Base-by-base conservation (phyloP, 371 early-diverging fungal genomes). In the Syncephalastrum sp. region DNA sequence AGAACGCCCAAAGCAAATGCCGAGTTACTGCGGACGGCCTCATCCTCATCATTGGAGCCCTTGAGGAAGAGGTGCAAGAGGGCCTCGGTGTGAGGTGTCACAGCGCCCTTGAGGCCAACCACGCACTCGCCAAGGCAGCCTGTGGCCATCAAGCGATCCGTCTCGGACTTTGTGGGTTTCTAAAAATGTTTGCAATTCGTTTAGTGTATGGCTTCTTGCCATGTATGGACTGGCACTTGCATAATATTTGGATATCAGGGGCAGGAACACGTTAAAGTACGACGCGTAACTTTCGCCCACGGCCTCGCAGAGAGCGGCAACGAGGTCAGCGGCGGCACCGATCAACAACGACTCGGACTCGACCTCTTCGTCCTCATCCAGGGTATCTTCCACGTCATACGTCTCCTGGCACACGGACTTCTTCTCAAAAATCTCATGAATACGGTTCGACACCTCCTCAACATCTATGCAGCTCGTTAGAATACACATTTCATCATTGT, bases 131-230 rank as follows among this genome's bases (percentile, higher is more conserved):
- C 91, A 48, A 95, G 67, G 46, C 89, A 88, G 8, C 94, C 94
- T 42, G 92, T 79, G 4, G 92, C 90, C 91, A 92, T 93, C 23
- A 90, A 86, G 33, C 95, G 85, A 61, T 95, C 94, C 23, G 84
- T 72, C 17, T 77, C 70, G 0, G 86, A 72, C 48, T 83, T 74
- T 5, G 85, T 74, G 54, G 78, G 75, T 64, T 88, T 90, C 71
- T 86, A 53, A 10, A 10, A 33, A 50, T 25, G 29, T 27, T 33
- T 10, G 38, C 12, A 33, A 3, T 33, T 10, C 12, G 24, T 29
- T n/a, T 38, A 14, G 25, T 13, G 14, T n/a, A 13, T 14, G 51
- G 42, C n/a, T 19, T 12, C 38, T 33, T 33, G 38, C 38, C 10
- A 10, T 33, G 38, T 33, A 24, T 53, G 3, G 38, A 8, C 3